Conservation (phyloP, 768 basidiomycete species). For the Xerocomus potaroensis region DNA sequence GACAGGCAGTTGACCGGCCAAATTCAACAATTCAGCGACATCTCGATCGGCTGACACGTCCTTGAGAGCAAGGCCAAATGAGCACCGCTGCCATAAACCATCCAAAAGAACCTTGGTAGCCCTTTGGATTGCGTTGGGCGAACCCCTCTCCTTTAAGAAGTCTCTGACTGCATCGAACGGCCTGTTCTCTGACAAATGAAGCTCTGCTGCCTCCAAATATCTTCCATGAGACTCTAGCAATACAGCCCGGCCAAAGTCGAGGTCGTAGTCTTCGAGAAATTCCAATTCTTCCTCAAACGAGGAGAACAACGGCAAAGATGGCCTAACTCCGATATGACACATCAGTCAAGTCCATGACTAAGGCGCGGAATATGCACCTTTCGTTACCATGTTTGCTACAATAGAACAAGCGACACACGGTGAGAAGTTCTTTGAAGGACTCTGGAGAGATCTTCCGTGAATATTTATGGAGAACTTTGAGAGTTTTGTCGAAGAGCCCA, state of each 20-base stretch:
- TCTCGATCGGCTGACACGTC: not conserved
- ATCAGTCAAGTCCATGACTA: conserved; percentile 1
- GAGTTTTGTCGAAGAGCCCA: conserved; percentile 50
- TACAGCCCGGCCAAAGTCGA: conserved; percentile 45
- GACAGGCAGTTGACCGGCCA: conserved; percentile 15
- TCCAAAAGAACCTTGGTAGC: conserved; percentile 40
- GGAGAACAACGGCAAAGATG: conserved; percentile 45
- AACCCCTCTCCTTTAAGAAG: conserved; percentile 34
- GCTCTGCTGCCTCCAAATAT: conserved; percentile 47
- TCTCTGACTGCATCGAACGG: conserved; percentile 43
- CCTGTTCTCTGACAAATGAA: conserved; percentile 47
- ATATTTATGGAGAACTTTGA: conserved; percentile 40
- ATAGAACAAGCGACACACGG: conserved; percentile 45
- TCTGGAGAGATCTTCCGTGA: conserved; percentile 26
- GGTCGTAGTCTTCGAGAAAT: conserved; percentile 50
- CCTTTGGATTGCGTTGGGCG: conserved; percentile 24
- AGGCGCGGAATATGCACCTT: conserved; percentile 10
- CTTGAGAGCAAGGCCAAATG: conserved; percentile 34
- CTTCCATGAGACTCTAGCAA: conserved; percentile 42
- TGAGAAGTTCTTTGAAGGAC: conserved; percentile 36
- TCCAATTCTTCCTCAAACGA: conserved; percentile 50
- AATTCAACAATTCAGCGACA: conserved; percentile 23
- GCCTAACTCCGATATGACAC: conserved; percentile 34
- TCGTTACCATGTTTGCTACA: conserved; percentile 28
- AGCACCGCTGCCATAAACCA: conserved; percentile 42